Percentiles rank a stretch among this genome's conserved stretches.
Evolutionary conservation across 805 yeast species (phyloP).

Genomic region (Cyberlindnera xylosilytica): DNA sequence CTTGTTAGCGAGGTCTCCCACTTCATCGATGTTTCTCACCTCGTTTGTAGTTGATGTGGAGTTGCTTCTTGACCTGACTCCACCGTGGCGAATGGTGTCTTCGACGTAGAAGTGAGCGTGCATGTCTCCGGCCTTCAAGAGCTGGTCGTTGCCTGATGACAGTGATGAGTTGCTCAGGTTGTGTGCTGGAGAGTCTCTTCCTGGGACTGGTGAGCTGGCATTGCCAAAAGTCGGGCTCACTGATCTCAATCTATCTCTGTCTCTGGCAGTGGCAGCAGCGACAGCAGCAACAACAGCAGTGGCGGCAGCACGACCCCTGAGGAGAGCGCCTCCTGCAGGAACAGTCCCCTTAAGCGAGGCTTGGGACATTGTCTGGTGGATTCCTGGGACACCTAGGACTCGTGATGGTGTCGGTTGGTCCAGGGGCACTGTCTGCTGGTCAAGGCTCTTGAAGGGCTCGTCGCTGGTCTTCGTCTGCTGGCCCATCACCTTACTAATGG

Average conservation of each 20-base stretch:
- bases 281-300: constrained; percentile 38
- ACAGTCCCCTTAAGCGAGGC: constrained; percentile 30
- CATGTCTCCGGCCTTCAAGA: constrained; percentile 37
- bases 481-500: constrained; percentile 25
- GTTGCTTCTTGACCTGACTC: constrained; percentile 31
- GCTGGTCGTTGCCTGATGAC: constrained; percentile 16
- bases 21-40: constrained; percentile 13
- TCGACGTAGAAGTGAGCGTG: constrained; percentile 80
- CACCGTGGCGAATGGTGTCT: constrained; percentile 56
- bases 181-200: constrained; percentile 4
- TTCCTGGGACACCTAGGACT: background rate
- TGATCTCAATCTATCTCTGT: constrained; percentile 26
- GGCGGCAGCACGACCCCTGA: constrained; percentile 37
- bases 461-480: constrained; percentile 12
- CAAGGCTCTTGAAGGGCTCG: background rate
- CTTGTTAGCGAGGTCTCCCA: constrained; percentile 3
- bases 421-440: constrained; percentile 1
- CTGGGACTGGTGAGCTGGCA: background rate
- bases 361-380: constrained; percentile 4
- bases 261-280: constrained; percentile 38
- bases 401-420: constrained; percentile 15
- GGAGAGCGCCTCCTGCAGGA: constrained; percentile 45
- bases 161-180: constrained; percentile 22
- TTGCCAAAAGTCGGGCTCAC: constrained; percentile 12
- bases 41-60: constrained; percentile 24